Conservation (phyloP, 306 rosid species). For the Cucumis hystrix region DNA sequence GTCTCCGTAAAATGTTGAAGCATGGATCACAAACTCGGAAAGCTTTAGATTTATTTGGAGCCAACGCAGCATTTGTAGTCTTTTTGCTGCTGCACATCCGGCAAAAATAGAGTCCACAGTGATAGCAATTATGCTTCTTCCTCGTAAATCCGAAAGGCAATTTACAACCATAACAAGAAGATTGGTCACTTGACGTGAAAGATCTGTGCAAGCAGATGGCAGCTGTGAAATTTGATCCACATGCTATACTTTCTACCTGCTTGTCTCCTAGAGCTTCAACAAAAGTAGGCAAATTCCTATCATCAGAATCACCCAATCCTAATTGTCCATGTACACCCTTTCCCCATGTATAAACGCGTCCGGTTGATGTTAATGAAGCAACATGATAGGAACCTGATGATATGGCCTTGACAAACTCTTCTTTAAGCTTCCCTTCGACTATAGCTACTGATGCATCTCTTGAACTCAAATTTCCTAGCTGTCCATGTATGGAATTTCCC, state of each 20-base stretch:
- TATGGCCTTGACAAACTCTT: conserved; percentile 55
- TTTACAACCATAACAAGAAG: conserved; percentile 67
- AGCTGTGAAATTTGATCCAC: conserved; percentile 66
- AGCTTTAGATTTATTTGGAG: conserved; percentile 51
- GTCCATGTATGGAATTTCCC: conserved; percentile 61
- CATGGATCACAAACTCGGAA: conserved; percentile 74
- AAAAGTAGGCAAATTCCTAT: conserved; percentile 42
- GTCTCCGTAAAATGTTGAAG: conserved; percentile 34
- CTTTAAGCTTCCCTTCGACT: conserved; percentile 64
- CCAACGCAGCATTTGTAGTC: conserved; percentile 51
- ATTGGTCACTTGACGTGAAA: conserved; percentile 51
- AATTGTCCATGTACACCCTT: conserved; percentile 61
- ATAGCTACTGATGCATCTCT: conserved; percentile 36
- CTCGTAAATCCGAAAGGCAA: conserved; percentile 61
- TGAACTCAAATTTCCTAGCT: conserved; percentile 55
- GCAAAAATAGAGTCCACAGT: conserved; percentile 74
- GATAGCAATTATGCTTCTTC: conserved; percentile 76
- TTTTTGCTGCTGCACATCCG: conserved; percentile 48
- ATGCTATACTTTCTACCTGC: conserved; percentile 49
- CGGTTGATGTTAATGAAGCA: conserved; percentile 49
- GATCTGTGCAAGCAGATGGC: conserved; percentile 74
- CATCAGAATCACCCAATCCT: conserved; percentile 60
- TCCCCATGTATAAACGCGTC: conserved; percentile 74
- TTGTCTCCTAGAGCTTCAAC: conserved; percentile 55
- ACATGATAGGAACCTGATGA: conserved; percentile 62